Conservation (phyloP, 768 basidiomycete genomes). For the Pisolithus marmoratus region DNA sequence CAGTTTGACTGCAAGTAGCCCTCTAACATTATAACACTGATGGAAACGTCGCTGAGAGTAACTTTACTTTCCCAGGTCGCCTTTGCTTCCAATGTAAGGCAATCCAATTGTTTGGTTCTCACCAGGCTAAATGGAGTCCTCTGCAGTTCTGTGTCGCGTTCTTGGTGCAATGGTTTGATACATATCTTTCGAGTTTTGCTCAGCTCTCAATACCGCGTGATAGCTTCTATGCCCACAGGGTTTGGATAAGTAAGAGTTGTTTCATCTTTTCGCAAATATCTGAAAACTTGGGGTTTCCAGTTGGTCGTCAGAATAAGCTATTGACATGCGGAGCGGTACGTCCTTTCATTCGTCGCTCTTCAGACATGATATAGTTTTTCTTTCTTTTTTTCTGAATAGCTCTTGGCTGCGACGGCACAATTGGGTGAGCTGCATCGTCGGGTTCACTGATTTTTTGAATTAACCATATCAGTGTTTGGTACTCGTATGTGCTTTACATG, state of each 20-base stretch:
- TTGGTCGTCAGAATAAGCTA: slow-evolving; percentile 13
- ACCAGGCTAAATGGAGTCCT: background rate
- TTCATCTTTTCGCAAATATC: background rate
- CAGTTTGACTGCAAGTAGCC: too few species aligned
- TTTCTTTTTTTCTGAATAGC: background rate
- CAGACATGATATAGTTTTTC: too few species aligned
- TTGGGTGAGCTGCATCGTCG: slow-evolving; percentile 3
- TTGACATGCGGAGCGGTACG: slow-evolving; percentile 14
- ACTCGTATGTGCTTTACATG: background rate
- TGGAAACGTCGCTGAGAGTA: too few species aligned
- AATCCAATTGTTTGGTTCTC: background rate
- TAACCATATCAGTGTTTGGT: background rate
- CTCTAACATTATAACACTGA: too few species aligned
- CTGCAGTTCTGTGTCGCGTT: slow-evolving; percentile 14
- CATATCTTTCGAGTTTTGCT: background rate
- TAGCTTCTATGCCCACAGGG: slow-evolving; percentile 22
- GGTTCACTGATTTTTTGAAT: background rate
- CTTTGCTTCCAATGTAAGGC: slow-evolving; percentile 2
- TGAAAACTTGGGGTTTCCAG: slow-evolving; percentile 1
- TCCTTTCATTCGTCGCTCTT: background rate
- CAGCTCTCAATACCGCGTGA: background rate
- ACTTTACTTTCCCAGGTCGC: background rate
- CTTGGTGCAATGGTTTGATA: slow-evolving; percentile 14
- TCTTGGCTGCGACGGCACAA: slow-evolving; percentile 8
- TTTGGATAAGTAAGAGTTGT: slow-evolving; percentile 18